These are phyloP conservation scores for Zalerion maritima DNA, from an alignment of 495 filamentous ascomycete genomes.

Conservation along the genomic window DNA sequence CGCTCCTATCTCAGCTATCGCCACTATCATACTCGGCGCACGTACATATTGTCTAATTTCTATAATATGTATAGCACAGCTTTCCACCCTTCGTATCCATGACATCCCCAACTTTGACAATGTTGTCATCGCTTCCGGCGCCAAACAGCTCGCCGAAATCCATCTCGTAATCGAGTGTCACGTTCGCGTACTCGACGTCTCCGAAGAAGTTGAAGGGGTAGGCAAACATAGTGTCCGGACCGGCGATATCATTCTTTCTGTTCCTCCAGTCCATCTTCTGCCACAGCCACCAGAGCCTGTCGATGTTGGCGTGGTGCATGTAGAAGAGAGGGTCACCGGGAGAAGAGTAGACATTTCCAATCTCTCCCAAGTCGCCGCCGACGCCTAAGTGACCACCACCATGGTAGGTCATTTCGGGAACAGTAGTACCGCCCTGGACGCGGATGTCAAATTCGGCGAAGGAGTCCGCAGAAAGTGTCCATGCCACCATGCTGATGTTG, in stretches of 20 bases:
- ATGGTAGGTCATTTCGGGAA: constrained; percentile 17
- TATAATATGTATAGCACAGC: constrained; percentile 22
- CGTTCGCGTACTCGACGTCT: constrained; percentile 15
- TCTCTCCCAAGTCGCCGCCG: constrained; percentile 21
- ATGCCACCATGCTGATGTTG: constrained; percentile 13
- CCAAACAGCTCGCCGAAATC: constrained; percentile 10
- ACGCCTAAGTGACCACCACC: constrained; percentile 23
- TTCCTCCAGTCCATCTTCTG: constrained; percentile 16
- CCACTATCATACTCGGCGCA: no score
- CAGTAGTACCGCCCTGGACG: constrained; percentile 8
- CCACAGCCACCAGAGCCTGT: constrained; percentile 38
- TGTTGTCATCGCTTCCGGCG: no score
- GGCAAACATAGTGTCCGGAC: constrained; percentile 18
- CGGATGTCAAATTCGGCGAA: constrained; percentile 20
- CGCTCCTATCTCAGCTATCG: no score
- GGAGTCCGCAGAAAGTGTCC: constrained; percentile 16
- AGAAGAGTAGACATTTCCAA: constrained; percentile 16
- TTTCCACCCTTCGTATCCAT: constrained; percentile 24
- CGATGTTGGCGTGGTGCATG: constrained; percentile 36
- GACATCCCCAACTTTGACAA: constrained; percentile 17
- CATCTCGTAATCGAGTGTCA: constrained; percentile 22
- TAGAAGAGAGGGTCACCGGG: constrained; percentile 36
- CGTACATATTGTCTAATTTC: background rate
- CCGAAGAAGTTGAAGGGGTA: constrained; percentile 20
- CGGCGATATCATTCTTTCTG: constrained; percentile 21